These are phyloP conservation scores for Calonectria montana DNA, from an alignment of 2,329 filamentous ascomycete species.

Conservation along the genomic window DNA sequence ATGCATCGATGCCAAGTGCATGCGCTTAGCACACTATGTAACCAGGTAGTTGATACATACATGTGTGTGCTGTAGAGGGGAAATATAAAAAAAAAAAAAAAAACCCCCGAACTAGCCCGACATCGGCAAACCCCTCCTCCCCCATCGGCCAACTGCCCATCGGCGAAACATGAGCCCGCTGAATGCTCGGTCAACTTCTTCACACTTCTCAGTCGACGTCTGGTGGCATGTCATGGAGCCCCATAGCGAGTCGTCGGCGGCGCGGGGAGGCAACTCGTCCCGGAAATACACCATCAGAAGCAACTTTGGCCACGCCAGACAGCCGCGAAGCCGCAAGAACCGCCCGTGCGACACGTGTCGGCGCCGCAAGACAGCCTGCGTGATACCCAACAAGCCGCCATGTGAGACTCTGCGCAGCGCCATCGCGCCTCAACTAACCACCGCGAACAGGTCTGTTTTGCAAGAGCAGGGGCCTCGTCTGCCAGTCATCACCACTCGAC, in stretches of 20 bases:
- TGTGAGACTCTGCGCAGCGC: constrained; percentile 47
- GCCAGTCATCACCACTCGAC: constrained; percentile 44
- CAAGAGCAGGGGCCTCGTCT: constrained; percentile 47
- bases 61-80: not conserved
- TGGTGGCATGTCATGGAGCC: constrained; percentile 27
- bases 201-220: constrained; percentile 3
- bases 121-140: constrained; percentile 31
- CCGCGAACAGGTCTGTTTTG: constrained; percentile 47
- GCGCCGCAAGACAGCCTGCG: constrained; percentile 58
- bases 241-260: constrained; percentile 25
- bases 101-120: not conserved
- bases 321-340: constrained; percentile 58
- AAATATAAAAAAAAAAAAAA: not conserved
- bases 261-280: constrained; percentile 22
- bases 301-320: constrained; percentile 53
- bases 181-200: constrained; percentile 21
- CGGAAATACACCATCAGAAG: constrained; percentile 56
- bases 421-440: not conserved
- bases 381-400: constrained; percentile 56
- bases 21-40: not conserved
- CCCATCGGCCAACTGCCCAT: constrained; percentile 26
- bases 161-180: constrained; percentile 15
- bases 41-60: not conserved
- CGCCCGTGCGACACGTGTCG: constrained; percentile 59
- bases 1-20: not conserved